Evolutionary conservation across 1,284 basidiomycete genomes (phyloP).

Genomic region (Cutaneotrichosporon sp.): DNA sequence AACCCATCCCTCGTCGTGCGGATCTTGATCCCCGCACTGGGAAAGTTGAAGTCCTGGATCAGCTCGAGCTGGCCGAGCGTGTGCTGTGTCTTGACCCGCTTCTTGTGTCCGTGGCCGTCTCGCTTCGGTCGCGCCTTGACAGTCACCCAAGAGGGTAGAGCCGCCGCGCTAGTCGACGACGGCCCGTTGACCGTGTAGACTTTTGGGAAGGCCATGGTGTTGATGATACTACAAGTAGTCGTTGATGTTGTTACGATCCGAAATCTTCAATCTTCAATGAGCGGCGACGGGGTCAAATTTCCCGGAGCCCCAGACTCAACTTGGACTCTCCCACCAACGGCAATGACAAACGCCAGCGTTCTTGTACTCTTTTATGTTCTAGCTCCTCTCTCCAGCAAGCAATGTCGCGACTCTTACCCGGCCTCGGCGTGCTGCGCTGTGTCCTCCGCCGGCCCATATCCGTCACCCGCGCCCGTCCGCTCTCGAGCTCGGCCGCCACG

Average conservation of each 20-base stretch:
- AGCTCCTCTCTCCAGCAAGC: neutral
- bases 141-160: constrained; percentile 84
- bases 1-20: constrained; percentile 88
- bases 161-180: constrained; percentile 74
- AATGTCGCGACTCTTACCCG: constrained; percentile 23
- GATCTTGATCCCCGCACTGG: constrained; percentile 89
- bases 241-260: constrained; percentile 1
- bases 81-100: constrained; percentile 51
- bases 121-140: constrained; percentile 58
- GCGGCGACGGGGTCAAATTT: neutral
- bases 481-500: neutral
- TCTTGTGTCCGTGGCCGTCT: constrained; percentile 39
- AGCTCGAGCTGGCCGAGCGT: constrained; percentile 65
- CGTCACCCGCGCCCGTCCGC: neutral
- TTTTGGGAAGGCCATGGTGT: constrained; percentile 59
- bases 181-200: constrained; percentile 90
- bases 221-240: neutral
- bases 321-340: constrained; percentile 10
- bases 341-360: neutral
- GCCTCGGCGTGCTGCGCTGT: constrained; percentile 3
- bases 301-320: constrained; percentile 8
- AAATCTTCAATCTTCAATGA: neutral
- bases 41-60: constrained; percentile 94
- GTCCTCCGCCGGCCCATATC: neutral
- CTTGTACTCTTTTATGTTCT: neutral